Evolutionary conservation across 352 stramenopile genomes (phyloP).

Genomic region (Globisporangium takayamanum): DNA sequence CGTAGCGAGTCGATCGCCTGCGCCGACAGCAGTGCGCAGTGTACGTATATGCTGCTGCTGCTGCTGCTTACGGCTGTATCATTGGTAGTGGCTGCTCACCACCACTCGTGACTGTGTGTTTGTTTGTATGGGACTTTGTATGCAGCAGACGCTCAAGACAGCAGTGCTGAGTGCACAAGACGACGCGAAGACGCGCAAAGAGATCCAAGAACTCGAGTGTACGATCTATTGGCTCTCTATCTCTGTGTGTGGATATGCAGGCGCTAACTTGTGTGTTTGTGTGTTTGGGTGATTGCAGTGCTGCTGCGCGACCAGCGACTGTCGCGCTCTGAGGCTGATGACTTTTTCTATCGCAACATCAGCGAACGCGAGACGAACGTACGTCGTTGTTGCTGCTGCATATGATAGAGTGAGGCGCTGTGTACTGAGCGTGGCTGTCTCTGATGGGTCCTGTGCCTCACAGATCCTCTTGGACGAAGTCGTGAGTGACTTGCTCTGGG

Average conservation of each 20-base stretch:
- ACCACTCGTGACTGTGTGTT: not conserved
- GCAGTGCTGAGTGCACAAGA: constrained; percentile 2
- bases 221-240: not conserved
- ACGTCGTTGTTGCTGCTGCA: constrained; percentile 6
- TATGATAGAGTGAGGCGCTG: not conserved
- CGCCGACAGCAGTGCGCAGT: not conserved
- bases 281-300: constrained; percentile 12
- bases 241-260: not conserved
- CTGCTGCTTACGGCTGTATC: not conserved
- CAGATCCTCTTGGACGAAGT: constrained; percentile 61
- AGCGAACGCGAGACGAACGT: constrained; percentile 40
- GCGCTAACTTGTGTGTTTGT: not conserved
- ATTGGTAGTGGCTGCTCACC: not conserved
- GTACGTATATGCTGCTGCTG: not conserved
- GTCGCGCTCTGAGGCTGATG: constrained; percentile 26
- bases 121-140: not conserved
- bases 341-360: constrained; percentile 37
- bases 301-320: constrained; percentile 35
- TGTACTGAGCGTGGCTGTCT: no score
- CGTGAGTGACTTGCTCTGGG: constrained; percentile 51
- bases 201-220: constrained; percentile 51
- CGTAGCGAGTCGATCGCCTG: not conserved
- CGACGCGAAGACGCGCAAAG: constrained; percentile 22
- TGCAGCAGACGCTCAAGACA: constrained; percentile 1
- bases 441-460: not conserved